Evolutionary conservation across 257 asterid genomes (phyloP), one percentile per base, ranked within the genome.

Genomic region (Pogostemon cablin): DNA sequence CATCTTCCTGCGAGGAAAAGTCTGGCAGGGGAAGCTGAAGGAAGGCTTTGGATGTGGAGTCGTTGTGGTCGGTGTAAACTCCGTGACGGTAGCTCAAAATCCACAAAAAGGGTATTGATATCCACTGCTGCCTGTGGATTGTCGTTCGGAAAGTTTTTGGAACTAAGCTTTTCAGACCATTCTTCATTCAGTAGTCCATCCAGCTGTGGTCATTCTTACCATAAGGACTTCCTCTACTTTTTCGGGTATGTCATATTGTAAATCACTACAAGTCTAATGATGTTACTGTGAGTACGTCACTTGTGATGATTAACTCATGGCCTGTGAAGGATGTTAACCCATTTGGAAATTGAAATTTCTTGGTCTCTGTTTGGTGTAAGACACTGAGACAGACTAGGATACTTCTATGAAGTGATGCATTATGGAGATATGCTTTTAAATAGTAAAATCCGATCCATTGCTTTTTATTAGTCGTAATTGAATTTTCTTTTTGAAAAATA

Each of bases 1-100:
- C 88, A 73, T 56, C 93, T 91, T 40, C 91, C 92, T 38, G 62
- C 67, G 41, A 81, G 67, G 32, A 83, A 81, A 74, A 48, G 77
- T 68, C 82, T 93, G 59, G 88, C 96, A 25, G 97, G 98, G 52
- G 96, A 83, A 83, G 72, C 79, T 59, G 96, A 89, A 66, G 89
- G 96, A 78, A 89, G 89, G 88, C 91, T 93, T 76, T 93, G 98
- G 98, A 93, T 93, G 98, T 93, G 98, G 98, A 93, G 98, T 76
- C 96, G 96, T 7, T 93, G 98, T 79, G 92, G 95, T 60, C 82
- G 83, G 75, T 88, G 93, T 81, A 90, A 86, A 78, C 69, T 77
- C 69, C 77, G 56, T 46, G 81, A 72, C 55, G 90, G 84, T 60
- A 72, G 71, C 80, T 83, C 86, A 43, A 83, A 81, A 77, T 79